Conservation (phyloP, 2,329 filamentous ascomycete species). For the Diaporthe capsici region DNA sequence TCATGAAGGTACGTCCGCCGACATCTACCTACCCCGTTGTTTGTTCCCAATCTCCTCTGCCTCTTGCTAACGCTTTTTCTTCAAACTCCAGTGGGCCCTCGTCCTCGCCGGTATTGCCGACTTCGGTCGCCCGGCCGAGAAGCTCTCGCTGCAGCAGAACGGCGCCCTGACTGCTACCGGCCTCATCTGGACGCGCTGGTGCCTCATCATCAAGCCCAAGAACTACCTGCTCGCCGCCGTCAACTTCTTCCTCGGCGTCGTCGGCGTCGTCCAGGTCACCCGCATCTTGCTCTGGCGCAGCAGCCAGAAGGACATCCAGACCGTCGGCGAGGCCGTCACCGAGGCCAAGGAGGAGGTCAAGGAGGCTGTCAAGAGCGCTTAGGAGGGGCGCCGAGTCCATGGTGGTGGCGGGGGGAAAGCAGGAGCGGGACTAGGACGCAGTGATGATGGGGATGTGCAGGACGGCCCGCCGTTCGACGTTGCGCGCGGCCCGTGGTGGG, state of each 20-base stretch:
- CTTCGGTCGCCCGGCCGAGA: constrained; percentile 90
- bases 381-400: neutral
- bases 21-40: too few relatives aligned
- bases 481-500: constrained; percentile 11
- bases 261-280: constrained; percentile 85
- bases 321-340: constrained; percentile 50
- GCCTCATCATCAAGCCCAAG: constrained; percentile 93
- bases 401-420: neutral
- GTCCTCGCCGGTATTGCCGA: constrained; percentile 94
- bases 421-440: neutral
- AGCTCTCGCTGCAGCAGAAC: constrained; percentile 95
- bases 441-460: neutral
- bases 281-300: constrained; percentile 80
- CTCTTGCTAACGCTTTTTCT: constrained; percentile 55
- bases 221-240: constrained; percentile 96
- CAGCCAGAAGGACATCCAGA: constrained; percentile 66
- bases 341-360: constrained; percentile 52
- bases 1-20: constrained; percentile 78
- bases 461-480: constrained; percentile 12
- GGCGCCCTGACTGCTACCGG: constrained; percentile 90
- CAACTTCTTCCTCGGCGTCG: constrained; percentile 96
- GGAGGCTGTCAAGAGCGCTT: constrained; percentile 53
- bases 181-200: constrained; percentile 98
- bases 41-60: too few relatives aligned
- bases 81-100: constrained; percentile 79